Percentiles rank a stretch among this genome's conserved stretches.
Evolutionary conservation across 1,139 yeast species (phyloP).

Genomic region (Lodderomyces parapsilosis): DNA sequence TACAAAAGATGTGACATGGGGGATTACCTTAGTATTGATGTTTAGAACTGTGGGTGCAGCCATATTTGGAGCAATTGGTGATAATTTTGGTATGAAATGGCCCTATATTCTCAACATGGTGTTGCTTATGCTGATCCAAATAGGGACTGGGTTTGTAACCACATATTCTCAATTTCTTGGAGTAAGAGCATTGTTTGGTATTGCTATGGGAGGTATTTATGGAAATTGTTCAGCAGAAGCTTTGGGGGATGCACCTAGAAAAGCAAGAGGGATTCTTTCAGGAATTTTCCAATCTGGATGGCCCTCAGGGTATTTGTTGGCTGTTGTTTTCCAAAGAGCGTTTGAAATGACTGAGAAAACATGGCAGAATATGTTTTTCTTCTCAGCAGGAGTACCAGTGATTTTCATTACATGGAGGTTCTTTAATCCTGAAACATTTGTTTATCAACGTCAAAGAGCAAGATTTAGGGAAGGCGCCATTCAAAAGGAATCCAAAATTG

Average conservation of each 20-base stretch:
- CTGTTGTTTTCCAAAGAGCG: conserved; percentile 43
- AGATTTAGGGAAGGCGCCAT: conserved; percentile 18
- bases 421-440: conserved; percentile 38
- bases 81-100: conserved; percentile 36
- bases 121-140: conserved; percentile 34
- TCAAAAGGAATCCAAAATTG: conserved; percentile 12
- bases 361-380: conserved; percentile 46
- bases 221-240: conserved; percentile 42
- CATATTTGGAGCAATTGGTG: conserved; percentile 38
- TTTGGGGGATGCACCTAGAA: conserved; percentile 36
- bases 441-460: conserved; percentile 27
- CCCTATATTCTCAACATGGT: conserved; percentile 34
- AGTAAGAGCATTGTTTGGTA: conserved; percentile 41
- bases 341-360: conserved; percentile 30
- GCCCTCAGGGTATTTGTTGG: conserved; percentile 44
- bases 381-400: conserved; percentile 43
- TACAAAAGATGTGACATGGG: conserved; percentile 39
- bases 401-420: conserved; percentile 37
- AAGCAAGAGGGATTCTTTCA: conserved; percentile 39
- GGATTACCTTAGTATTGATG: conserved; percentile 46
- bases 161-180: conserved; percentile 39
- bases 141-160: conserved; percentile 41
- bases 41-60: conserved; percentile 44
- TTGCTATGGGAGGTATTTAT: conserved; percentile 45
- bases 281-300: conserved; percentile 38